Conservation (phyloP, 2,329 filamentous ascomycete species). For the Venturia pyrina region DNA sequence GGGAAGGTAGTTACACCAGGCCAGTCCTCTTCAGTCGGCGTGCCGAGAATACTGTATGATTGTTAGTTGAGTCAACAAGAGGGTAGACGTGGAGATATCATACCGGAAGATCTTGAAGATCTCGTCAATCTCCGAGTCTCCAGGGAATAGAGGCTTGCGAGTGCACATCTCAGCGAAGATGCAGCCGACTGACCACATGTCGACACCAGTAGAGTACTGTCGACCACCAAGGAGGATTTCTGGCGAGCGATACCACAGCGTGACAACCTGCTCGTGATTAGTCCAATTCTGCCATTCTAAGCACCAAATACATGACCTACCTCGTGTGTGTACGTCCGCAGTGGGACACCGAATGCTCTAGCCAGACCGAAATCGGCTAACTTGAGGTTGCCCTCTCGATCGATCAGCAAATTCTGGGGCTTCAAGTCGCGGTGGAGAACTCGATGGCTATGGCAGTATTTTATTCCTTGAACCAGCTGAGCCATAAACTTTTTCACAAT, state of each 20-base stretch:
- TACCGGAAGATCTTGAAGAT: constrained; percentile 93
- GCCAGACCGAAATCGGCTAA: constrained; percentile 84
- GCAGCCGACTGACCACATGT: constrained; percentile 92
- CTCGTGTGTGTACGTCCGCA: constrained; percentile 89
- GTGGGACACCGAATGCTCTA: constrained; percentile 79
- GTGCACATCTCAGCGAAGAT: constrained; percentile 98
- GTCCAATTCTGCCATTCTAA: background rate
- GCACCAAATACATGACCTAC: constrained; percentile 27
- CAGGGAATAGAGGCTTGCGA: constrained; percentile 82
- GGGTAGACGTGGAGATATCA: constrained; percentile 18
- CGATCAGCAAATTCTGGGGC: constrained; percentile 81
- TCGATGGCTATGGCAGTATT: constrained; percentile 82
- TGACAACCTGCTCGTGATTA: constrained; percentile 54
- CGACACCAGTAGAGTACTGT: constrained; percentile 87
- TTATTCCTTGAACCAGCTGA: constrained; percentile 73
- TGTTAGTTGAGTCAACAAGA: constrained; percentile 22
- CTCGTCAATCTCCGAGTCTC: constrained; percentile 87
- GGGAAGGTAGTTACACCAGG: constrained; percentile 90
- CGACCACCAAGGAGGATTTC: constrained; percentile 85
- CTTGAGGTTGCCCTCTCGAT: constrained; percentile 80
- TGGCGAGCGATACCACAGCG: constrained; percentile 83
- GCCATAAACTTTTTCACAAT: constrained; percentile 93
- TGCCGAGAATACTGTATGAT: constrained; percentile 53
- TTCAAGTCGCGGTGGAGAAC: constrained; percentile 83
- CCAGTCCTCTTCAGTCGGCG: constrained; percentile 73